Evolutionary conservation across 1,284 basidiomycete genomes (phyloP), one percentile per base, ranked within the genome.

Genomic region (Ustilago xerochloae): DNA sequence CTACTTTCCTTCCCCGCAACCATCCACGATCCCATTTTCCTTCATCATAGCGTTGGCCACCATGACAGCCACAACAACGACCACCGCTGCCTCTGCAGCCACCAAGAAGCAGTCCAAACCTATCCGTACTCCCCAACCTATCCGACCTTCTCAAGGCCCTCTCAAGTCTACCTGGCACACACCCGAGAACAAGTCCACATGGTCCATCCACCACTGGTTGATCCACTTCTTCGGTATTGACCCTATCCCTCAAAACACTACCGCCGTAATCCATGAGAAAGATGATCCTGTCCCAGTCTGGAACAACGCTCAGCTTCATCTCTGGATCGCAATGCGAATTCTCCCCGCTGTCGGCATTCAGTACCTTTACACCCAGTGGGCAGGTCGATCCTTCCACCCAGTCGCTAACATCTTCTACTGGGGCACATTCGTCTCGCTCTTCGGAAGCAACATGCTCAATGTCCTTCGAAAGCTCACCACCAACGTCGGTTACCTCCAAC

Each of bases 401-500:
- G 30, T 70, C 22, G 65, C 63, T 18, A 79, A 75, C 39, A 7
- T 69, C 13, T 26, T 79, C n/a, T 75, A 70, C 46, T 63, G 63
- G 38, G 56, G 50, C 18, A n/a, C 66, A 3, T 63, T 48, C 56
- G 55, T 78, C 48, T 70, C 62, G 10, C 8, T 50, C 5, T 78
- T 80, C 35, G 68, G 72, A 15, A 24, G 59, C 20, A 57, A 56
- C 18, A 28, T 66, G 6, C 28, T 80, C 29, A 64, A 68, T n/a
- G 49, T 58, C 13, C 38, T 78, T 4, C 53, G 67, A 12, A 35
- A 48, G n/a, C 35, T 73, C 9, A 54, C 57, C 16, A 18, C 51
- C n/a, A 57, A 51, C 13, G 70, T 73, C 35, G 81, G 81, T 13
- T 81, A 58, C 74, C 71, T 82, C 8, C 73, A 78, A 41, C 75